phyloP scores from a whole-genome alignment of 2,329 filamentous ascomycete genomes.

The Colletotrichum echinochloae region DNA sequence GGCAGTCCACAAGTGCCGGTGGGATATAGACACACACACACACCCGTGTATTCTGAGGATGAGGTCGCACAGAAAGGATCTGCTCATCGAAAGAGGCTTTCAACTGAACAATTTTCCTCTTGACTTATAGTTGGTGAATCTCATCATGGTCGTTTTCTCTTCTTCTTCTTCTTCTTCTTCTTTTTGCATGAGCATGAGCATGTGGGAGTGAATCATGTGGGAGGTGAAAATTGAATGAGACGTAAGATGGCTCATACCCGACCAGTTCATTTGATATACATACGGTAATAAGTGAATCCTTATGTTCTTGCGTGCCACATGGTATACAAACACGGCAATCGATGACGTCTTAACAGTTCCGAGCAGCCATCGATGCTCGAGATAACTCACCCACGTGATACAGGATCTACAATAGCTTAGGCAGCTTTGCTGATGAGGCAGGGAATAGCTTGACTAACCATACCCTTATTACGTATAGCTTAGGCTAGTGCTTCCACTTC shows the following conservation, averaged over 20 bases:
- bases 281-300: neutral
- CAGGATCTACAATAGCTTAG: neutral
- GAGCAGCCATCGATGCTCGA: neutral
- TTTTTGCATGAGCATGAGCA: neutral
- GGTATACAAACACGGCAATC: neutral
- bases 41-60: too few species aligned
- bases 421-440: neutral
- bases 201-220: neutral
- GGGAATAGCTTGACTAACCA: neutral
- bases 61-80: neutral
- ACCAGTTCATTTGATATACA: neutral
- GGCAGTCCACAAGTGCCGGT: neutral
- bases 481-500: neutral
- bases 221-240: neutral
- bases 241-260: neutral
- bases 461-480: neutral
- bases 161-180: too few species aligned
- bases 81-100: neutral
- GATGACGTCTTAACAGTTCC: neutral
- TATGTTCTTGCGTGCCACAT: neutral
- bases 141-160: neutral
- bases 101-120: neutral
- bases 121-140: neutral
- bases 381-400: neutral
- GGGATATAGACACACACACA: too few species aligned